Percentiles rank a stretch among this genome's conserved stretches.
phyloP scores from a whole-genome alignment of 805 yeast genomes.

The Ogataea corticis region DNA sequence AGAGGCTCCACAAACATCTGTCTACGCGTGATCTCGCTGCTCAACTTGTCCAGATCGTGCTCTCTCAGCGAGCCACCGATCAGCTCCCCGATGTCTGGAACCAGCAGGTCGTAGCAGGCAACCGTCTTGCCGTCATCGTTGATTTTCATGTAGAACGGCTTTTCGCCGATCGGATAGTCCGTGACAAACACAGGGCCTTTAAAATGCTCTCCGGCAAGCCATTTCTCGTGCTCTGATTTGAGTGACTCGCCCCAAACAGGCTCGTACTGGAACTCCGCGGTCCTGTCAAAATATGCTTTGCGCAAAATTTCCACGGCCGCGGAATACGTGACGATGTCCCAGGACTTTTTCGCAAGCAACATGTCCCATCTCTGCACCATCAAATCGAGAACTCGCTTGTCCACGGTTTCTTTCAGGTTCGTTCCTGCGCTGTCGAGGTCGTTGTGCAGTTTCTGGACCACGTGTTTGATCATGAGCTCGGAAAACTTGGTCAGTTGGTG shows the following conservation, averaged over 20 bases:
- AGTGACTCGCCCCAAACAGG: conserved; percentile 74
- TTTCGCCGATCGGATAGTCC: conserved; percentile 74
- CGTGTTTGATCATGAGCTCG: conserved; percentile 66
- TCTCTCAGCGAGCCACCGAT: conserved; percentile 95
- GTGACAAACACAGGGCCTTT: conserved; percentile 83
- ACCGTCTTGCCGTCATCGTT: conserved; percentile 58
- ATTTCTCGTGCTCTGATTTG: conserved; percentile 87
- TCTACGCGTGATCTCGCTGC: conserved; percentile 49
- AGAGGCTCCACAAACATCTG: conserved; percentile 60
- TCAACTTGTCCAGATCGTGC: conserved; percentile 51
- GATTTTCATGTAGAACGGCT: conserved; percentile 90
- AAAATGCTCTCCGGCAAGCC: conserved; percentile 72
- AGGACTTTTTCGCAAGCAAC: conserved; percentile 44
- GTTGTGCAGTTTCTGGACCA: conserved; percentile 36
- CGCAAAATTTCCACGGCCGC: conserved; percentile 66
- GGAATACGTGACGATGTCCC: conserved; percentile 74
- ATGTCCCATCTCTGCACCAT: conserved; percentile 59
- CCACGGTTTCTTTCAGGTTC: conserved; percentile 40
- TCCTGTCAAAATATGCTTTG: conserved; percentile 30
- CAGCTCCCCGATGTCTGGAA: conserved; percentile 92
- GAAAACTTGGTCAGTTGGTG: conserved; percentile 62
- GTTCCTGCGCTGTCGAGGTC: conserved; percentile 29
- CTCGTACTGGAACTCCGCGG: conserved; percentile 40
- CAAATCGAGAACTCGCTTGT: conserved; percentile 37
- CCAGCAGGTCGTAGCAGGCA: conserved; percentile 83